phyloP scores from a whole-genome alignment of 2,329 filamentous ascomycete species.

The Xylariaceae sp. region DNA sequence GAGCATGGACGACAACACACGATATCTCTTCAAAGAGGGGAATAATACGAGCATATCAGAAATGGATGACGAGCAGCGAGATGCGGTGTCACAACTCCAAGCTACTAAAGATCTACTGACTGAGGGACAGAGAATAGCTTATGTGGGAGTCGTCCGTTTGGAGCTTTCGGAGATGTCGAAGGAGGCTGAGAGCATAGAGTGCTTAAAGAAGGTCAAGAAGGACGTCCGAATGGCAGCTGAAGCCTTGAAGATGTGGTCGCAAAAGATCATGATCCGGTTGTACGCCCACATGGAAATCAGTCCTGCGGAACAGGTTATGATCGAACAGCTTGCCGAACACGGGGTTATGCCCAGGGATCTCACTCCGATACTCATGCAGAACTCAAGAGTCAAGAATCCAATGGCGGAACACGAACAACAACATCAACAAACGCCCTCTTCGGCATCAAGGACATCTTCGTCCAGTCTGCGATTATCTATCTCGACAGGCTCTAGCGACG shows the following conservation, averaged over 20 bases:
- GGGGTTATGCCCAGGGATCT: conserved; percentile 85
- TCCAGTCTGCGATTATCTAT: conserved; percentile 35
- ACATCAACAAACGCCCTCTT: conserved; percentile 20
- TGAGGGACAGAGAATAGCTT: conserved; percentile 93
- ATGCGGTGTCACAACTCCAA: conserved; percentile 87
- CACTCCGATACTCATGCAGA: conserved; percentile 84
- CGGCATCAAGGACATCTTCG: conserved; percentile 29
- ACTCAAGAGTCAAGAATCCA: conserved; percentile 90
- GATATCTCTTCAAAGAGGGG: conserved; percentile 86
- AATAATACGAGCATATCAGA: conserved; percentile 62
- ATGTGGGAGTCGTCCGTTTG: conserved; percentile 86
- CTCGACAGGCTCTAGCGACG: conserved; percentile 40
- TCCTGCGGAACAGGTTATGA: conserved; percentile 92
- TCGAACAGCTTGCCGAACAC: conserved; percentile 92
- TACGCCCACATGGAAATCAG: conserved; percentile 98
- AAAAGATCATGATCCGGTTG: conserved; percentile 95
- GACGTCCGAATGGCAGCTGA: conserved; percentile 70
- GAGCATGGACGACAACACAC: conserved; percentile 95
- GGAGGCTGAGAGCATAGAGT: conserved; percentile 64
- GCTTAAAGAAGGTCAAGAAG: conserved; percentile 71
- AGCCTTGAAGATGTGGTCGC: conserved; percentile 90
- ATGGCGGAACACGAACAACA: conserved; percentile 69
- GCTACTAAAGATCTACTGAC: conserved; percentile 94
- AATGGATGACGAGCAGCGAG: conserved; percentile 80
- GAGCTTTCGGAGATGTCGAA: conserved; percentile 78